These are phyloP conservation scores for Grammothele lineata DNA, from an alignment of 768 basidiomycete genomes.

Conservation along the genomic window DNA sequence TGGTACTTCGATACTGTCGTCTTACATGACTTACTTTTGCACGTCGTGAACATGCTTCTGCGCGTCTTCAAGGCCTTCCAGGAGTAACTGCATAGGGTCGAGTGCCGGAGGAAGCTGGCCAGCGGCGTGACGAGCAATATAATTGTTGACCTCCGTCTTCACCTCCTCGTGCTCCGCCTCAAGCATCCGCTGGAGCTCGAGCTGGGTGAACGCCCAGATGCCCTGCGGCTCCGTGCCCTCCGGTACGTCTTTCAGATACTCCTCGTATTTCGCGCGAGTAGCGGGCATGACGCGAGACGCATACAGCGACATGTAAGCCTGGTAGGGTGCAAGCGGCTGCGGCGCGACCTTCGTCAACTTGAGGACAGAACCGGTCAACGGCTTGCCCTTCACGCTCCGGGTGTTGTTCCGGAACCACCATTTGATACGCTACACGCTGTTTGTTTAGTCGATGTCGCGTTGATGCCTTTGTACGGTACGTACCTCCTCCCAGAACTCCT, in stretches of 20 bases:
- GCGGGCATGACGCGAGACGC: neutral
- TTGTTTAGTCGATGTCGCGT: neutral
- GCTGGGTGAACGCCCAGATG: neutral
- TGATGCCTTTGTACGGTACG: neutral
- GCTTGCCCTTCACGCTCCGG: too few relatives aligned
- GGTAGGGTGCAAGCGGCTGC: neutral
- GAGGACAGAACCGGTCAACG: neutral
- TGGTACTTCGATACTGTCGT: too few relatives aligned
- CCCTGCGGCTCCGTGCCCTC: neutral
- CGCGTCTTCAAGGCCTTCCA: neutral
- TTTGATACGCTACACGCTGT: neutral
- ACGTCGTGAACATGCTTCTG: neutral
- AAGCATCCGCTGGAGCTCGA: too few relatives aligned
- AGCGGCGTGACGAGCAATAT: too few relatives aligned
- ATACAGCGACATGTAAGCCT: neutral
- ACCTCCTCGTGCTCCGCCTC: neutral
- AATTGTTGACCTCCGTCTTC: too few relatives aligned
- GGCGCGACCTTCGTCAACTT: too few relatives aligned
- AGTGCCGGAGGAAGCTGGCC: too few relatives aligned
- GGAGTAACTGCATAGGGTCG: too few relatives aligned
- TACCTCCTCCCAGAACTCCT: neutral
- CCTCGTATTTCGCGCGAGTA: neutral
- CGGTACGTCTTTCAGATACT: neutral
- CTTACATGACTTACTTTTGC: too few relatives aligned
- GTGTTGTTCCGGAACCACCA: neutral